A percentile compares a stretch with the other conserved stretches of the same genome.
Conservation (phyloP, 2,329 filamentous ascomycete genomes). For the Scleromitrula shiraiana region DNA sequence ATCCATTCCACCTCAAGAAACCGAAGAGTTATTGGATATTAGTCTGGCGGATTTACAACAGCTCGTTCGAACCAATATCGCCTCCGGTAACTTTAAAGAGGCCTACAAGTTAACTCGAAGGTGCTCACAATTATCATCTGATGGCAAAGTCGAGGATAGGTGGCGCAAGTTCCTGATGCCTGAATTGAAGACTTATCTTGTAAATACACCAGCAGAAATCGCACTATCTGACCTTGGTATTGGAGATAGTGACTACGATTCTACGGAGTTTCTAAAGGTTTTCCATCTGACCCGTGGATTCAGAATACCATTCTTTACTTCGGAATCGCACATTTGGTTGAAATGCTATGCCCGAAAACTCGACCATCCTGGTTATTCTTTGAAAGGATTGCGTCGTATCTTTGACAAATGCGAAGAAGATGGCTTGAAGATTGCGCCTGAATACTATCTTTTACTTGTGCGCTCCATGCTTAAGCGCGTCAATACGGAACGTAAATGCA, state of each 20-base stretch:
- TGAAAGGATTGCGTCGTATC: conserved; percentile 27
- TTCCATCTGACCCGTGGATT: conserved; percentile 28
- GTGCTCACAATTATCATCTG: neutral
- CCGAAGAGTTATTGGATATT: neutral
- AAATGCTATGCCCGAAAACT: conserved; percentile 31
- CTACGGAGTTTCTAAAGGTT: conserved; percentile 36
- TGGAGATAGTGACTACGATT: conserved; percentile 31
- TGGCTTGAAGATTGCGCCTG: conserved; percentile 14
- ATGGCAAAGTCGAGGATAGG: too few relatives aligned
- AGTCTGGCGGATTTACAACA: neutral
- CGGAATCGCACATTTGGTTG: conserved; percentile 31
- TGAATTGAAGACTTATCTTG: conserved; percentile 20
- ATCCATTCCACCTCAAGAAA: neutral
- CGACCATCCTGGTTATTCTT: conserved; percentile 33
- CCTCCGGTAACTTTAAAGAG: conserved; percentile 15
- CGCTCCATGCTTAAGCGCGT: conserved; percentile 29
- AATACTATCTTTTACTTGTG: conserved; percentile 31
- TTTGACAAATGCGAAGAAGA: conserved; percentile 17
- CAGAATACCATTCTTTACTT: conserved; percentile 21
- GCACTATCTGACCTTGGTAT: conserved; percentile 31
- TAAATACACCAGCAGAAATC: conserved; percentile 27
- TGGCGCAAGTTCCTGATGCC: conserved; percentile 19
- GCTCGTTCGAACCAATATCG: neutral
- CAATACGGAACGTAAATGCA: too few relatives aligned
- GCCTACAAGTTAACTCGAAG: conserved; percentile 11